Evolutionary conservation across 306 rosid genomes (phyloP), one percentile per base, ranked within the genome.

Genomic region (Cyamopsis tetragonoloba): DNA sequence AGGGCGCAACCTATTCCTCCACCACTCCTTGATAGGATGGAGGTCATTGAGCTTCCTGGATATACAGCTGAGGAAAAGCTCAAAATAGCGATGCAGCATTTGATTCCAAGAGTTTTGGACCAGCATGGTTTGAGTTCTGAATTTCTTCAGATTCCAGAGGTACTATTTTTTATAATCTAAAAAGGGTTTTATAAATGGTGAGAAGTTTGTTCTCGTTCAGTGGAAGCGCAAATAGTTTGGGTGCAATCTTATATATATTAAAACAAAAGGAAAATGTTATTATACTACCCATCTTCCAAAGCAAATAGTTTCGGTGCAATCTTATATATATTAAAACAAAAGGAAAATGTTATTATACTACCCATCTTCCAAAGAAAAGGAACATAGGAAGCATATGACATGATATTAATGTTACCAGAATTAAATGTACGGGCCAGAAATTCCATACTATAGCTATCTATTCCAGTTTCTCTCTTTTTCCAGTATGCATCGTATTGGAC

Each of bases 1-100:
- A 88, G 91, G 77, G 79, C 80, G 30, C 98, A 89, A 62, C 98
- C 93, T 14, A 89, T 93, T 71, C 97, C 98, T 48, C 95, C 98
- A 24, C 69, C 98, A 66, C 97, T 93, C 62, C 82, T 88, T 64
- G 98, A 93, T 81, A 85, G 98, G 88, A 93, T 93, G 98, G 98
- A 93, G 83, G 96, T 93, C 77, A 93, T 93, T 60, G 98, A 93
- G 83, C 81, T 93, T 81, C 98, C 98, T 64, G 98, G 98, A 60
- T 93, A 89, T 75, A 93, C 97, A 72, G 84, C 93, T 2, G 98
- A 93, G 71, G 98, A 93, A 83, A 93, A 93, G 80, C 88, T 93
- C 23, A 88, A 77, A 82, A 93, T 93, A 84, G 98, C 97, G 62
- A 78, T 88, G 95, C 83, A 39, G 49, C 91, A 93, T 88, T 83